Evolutionary conservation across 805 yeast genomes (phyloP), one percentile per base, ranked within the genome.

Genomic region (Ogataea nitratoaversa): DNA sequence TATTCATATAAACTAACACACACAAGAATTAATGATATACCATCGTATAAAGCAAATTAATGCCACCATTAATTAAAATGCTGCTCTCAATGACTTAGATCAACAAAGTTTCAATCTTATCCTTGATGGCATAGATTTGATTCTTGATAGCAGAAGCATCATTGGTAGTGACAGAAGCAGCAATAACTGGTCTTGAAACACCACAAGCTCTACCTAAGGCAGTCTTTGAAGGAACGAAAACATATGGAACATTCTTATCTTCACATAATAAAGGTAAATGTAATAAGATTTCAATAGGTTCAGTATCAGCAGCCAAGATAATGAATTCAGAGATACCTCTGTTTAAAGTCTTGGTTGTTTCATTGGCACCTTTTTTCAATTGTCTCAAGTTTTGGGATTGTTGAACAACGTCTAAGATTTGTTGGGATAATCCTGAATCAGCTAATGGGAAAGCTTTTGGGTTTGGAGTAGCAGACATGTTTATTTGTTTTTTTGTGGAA

Each of bases 131-230:
- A 72, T 85, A 89, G 73, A 93, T 87, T 78, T 91, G 98, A 79
- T 75, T 87, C 79, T 89, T 89, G 75, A 93, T 86, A 62, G 96
- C 85, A 57, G 97, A 89, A 60, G 96, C 95, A 65, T 93, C 99
- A 74, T 93, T 93, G 54, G 98, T 81, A 66, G 99, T 93, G 65
- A 93, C 93, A 49, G 95, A 84, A 51, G 97, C 97, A 64, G 99
- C 95, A 66, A 93, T 91, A 46, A 93, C 99, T 54, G 98, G 97
- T 79, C 99, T 86, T 42, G 98, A 88, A 50, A 93, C 99, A 74
- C 99, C 99, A 76, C 99, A 93, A 60, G 99, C 98, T 77, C 99
- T 87, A 69, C 99, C 99, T 60, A 93, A 78, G 50, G 99, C 99
- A 63, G 93, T 82, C 79, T 93, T 91, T 57, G 97, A 89, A 55